Base-by-base conservation (phyloP, 805 yeast species). In the Schwanniomyces yamadae region DNA sequence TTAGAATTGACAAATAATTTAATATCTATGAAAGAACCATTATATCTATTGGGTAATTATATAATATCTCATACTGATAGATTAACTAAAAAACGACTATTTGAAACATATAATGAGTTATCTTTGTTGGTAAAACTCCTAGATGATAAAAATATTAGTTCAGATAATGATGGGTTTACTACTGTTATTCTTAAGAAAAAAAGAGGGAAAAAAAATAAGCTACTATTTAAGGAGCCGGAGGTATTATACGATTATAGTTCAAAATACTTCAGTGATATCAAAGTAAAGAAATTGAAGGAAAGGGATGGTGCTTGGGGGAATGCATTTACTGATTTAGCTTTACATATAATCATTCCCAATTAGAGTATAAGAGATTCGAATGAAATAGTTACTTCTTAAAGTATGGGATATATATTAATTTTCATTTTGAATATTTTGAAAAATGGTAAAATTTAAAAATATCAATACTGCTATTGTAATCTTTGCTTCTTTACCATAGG, bases 21-120 rank as follows among this genome's bases (percentile, higher is more conserved):
- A 1, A 33, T 78, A 9, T 27, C 28, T 2, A 16, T 38, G 0
- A 54, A 60, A 15, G 18, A 50, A 22, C 78, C 82, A 2, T 35
- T 27, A n/a, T 49, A 57, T 23, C 42, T 75, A 28, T 53, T 80
- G 13, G 80, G 78, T 5, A 80, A 80, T 47, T 68, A 80, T 48
- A 40, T 78, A 3, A 49, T 69, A 0, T 64, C 66, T 5, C 83
- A 80, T 43, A 77, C 81, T 1, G 81, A 77, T 36, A 60, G 83
- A 34, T 57, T 74, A 22, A 61, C 77, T 3, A 64, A 63, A 34
- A 32, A 39, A 6, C 71, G 67, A 40, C 52, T 79, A 22, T 57
- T 56, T 34, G 65, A 58, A 7, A 63, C 62, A 35, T 78, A 73
- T 44, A 76, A 75, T 1, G 36, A 49, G 1, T 40, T 78, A 17